phyloP scores from a whole-genome alignment of 257 asterid genomes.

The Echium plantagineum region DNA sequence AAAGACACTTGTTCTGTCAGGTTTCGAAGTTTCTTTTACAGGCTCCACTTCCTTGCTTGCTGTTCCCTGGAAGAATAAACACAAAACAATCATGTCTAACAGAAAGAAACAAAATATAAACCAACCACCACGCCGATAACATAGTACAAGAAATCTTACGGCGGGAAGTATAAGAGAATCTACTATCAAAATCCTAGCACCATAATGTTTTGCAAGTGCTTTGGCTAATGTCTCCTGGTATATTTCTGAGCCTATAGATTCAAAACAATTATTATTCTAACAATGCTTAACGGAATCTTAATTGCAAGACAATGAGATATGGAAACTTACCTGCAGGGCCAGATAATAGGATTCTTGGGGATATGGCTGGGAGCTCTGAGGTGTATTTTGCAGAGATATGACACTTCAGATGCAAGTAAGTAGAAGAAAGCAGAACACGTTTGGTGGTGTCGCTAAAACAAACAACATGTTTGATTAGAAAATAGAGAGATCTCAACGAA shows the following conservation, averaged over 20 bases:
- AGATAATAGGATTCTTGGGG: constrained; percentile 74
- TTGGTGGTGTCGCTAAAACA: constrained; percentile 63
- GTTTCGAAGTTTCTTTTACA: constrained; percentile 51
- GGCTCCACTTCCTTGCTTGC: constrained; percentile 50
- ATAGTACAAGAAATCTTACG: constrained; percentile 31
- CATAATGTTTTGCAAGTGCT: constrained; percentile 67
- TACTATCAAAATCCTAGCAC: constrained; percentile 57
- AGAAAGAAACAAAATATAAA: constrained; percentile 1
- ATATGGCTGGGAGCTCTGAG: constrained; percentile 58
- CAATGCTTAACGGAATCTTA: constrained; percentile 4
- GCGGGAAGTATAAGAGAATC: constrained; percentile 64
- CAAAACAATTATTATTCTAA: not conserved
- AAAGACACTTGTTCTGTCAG: constrained; percentile 52
- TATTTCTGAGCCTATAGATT: constrained; percentile 68
- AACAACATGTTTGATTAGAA: not conserved
- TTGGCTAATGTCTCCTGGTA: constrained; percentile 71
- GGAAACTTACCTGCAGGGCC: constrained; percentile 70
- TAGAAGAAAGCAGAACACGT: constrained; percentile 67
- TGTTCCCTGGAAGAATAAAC: constrained; percentile 43
- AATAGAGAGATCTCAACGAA: not conserved
- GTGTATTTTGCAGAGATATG: constrained; percentile 35
- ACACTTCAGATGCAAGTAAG: constrained; percentile 59
- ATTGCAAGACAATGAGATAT: not conserved
- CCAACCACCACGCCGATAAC: constrained; percentile 1
- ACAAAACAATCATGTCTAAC: not conserved